Percentiles rank a stretch among this genome's conserved stretches.
Conservation (phyloP, 768 basidiomycete species). For the Podaxis sp. region DNA sequence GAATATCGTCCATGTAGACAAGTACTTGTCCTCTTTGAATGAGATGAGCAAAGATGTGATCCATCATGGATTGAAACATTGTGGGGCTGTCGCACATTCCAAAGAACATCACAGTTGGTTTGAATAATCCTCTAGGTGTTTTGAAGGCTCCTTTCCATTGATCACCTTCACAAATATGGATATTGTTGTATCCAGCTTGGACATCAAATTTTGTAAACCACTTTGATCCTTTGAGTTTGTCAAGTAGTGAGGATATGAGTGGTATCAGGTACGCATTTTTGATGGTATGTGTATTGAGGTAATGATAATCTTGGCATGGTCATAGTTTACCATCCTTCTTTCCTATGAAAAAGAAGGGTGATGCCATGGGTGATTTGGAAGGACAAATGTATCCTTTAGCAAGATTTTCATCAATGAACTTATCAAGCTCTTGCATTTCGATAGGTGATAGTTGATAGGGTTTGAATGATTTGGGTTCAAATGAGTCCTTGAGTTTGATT, state of each 20-base stretch:
- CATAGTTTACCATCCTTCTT: background rate
- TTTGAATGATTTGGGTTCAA: background rate
- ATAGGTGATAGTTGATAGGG: background rate
- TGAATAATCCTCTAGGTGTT: background rate
- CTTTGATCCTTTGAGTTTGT: background rate
- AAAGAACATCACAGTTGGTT: background rate
- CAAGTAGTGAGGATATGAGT: background rate
- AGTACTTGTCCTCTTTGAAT: conserved; percentile 4
- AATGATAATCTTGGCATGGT: background rate
- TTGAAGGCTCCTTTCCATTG: background rate
- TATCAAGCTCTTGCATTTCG: background rate
- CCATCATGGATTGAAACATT: background rate
- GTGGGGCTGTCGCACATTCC: background rate
- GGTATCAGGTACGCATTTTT: background rate
- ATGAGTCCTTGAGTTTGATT: no score
- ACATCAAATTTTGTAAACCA: background rate
- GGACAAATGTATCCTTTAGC: background rate
- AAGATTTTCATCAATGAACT: background rate
- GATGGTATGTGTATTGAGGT: background rate
- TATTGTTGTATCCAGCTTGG: background rate
- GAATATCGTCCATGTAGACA: conserved; percentile 34
- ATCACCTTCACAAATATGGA: background rate
- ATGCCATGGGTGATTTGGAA: background rate
- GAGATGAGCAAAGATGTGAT: background rate
- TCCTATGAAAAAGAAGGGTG: background rate